Percentiles rank a stretch among this genome's conserved stretches.
Conservation (phyloP, 495 filamentous ascomycete genomes). For the Neurospora sp. region DNA sequence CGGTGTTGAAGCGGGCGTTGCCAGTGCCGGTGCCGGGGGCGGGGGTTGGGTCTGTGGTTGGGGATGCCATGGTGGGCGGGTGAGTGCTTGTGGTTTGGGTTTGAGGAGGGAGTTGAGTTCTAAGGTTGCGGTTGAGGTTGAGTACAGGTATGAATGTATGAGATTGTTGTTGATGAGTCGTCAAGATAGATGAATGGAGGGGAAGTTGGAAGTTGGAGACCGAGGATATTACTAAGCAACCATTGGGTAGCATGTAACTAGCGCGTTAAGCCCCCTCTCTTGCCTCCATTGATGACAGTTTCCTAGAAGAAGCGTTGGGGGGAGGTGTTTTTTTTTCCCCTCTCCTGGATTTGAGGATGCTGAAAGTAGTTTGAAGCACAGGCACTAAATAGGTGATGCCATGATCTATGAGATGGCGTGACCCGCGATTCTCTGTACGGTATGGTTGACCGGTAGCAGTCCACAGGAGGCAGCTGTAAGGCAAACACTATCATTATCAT, state of each 20-base stretch:
- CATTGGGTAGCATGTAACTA: neutral
- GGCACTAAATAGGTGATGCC: neutral
- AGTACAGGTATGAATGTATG: neutral
- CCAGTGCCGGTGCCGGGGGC: neutral
- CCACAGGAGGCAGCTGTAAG: neutral
- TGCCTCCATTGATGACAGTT: neutral
- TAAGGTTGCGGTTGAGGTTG: neutral
- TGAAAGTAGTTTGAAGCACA: neutral
- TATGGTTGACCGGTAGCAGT: neutral
- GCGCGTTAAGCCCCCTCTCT: neutral
- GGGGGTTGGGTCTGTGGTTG: neutral
- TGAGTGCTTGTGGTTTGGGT: neutral
- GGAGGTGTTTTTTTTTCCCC: neutral
- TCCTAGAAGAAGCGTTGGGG: too few species aligned
- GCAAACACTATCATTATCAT: neutral
- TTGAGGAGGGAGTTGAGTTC: neutral
- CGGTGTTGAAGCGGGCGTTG: conserved; percentile 29
- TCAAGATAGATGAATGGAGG: neutral
- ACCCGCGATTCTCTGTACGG: neutral
- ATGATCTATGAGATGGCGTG: neutral
- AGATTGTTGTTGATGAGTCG: neutral
- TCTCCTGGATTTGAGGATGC: neutral
- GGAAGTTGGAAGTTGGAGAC: neutral
- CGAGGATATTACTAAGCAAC: neutral
- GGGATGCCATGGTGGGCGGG: neutral